Percentiles rank a stretch among this genome's conserved stretches.
phyloP scores from a whole-genome alignment of 1,284 basidiomycete genomes.

The Ustilago nuda region DNA sequence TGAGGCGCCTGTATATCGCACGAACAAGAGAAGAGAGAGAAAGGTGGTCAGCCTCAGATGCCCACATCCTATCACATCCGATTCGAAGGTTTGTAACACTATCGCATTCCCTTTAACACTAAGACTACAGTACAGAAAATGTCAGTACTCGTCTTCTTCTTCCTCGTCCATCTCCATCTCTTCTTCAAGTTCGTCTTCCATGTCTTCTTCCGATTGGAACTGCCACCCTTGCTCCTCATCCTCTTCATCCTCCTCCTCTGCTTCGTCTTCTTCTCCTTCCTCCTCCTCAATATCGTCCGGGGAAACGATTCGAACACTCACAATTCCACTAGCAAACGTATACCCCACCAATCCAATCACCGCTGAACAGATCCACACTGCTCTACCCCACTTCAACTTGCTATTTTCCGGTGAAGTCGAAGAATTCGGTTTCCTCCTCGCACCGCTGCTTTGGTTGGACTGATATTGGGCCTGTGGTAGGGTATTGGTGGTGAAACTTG shows the following conservation, averaged over 20 bases:
- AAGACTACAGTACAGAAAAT: neutral
- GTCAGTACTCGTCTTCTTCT: constrained; percentile 30
- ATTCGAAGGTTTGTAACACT: neutral
- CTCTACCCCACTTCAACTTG: constrained; percentile 45
- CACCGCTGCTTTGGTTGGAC: neutral
- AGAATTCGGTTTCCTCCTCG: neutral
- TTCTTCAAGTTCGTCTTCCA: constrained; percentile 31
- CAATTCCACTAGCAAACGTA: constrained; percentile 59
- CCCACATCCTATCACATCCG: neutral
- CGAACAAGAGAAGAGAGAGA: neutral
- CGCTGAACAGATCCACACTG: constrained; percentile 53
- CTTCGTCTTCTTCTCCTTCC: constrained; percentile 25
- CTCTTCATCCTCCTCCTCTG: constrained; percentile 29
- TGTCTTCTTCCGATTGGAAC: constrained; percentile 24
- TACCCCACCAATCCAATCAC: constrained; percentile 56
- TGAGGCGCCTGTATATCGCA: constrained; percentile 1
- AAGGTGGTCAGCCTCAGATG: neutral
- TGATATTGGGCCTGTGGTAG: constrained; percentile 6
- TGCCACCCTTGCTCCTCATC: constrained; percentile 17
- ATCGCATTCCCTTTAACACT: neutral
- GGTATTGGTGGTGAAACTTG: constrained; percentile 30
- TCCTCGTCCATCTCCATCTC: constrained; percentile 21
- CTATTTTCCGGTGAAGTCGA: constrained; percentile 23
- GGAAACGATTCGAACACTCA: constrained; percentile 51
- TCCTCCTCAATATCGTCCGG: constrained; percentile 23